phyloP scores from a whole-genome alignment of 257 asterid genomes.

The Solanum tarapatanum region DNA sequence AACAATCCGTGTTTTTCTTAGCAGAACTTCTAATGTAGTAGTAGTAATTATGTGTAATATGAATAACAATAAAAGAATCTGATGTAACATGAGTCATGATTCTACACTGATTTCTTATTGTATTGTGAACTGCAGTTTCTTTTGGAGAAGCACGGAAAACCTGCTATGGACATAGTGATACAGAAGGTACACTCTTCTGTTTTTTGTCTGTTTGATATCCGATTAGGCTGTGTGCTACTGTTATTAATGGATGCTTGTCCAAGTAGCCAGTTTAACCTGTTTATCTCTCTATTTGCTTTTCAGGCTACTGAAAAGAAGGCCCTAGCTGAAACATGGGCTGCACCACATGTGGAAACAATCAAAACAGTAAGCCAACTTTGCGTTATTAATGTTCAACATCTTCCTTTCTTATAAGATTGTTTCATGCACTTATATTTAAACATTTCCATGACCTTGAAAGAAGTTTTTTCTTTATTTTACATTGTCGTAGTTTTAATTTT shows the following conservation, averaged over 20 bases:
- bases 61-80: background rate
- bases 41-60: background rate
- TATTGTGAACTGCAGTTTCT: conserved; percentile 28
- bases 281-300: background rate
- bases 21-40: background rate
- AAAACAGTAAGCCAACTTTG: conserved; percentile 48
- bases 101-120: background rate
- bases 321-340: conserved; percentile 74
- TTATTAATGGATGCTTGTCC: background rate
- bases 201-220: background rate
- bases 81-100: background rate
- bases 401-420: background rate
- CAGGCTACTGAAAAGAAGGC: conserved; percentile 76
- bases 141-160: conserved; percentile 69
- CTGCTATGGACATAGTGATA: conserved; percentile 45
- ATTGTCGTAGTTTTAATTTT: background rate
- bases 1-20: background rate
- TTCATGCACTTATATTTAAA: background rate
- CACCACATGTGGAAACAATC: conserved; percentile 67
- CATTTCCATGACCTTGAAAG: background rate
- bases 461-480: background rate
- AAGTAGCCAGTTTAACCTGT: background rate
- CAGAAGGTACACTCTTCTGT: conserved; percentile 46
- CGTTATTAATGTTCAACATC: background rate
- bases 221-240: background rate